Percentiles rank a stretch among this genome's conserved stretches.
These are phyloP conservation scores for Cichorium intybus DNA, from an alignment of 140 eudicot genomes.

Conservation along the genomic window DNA sequence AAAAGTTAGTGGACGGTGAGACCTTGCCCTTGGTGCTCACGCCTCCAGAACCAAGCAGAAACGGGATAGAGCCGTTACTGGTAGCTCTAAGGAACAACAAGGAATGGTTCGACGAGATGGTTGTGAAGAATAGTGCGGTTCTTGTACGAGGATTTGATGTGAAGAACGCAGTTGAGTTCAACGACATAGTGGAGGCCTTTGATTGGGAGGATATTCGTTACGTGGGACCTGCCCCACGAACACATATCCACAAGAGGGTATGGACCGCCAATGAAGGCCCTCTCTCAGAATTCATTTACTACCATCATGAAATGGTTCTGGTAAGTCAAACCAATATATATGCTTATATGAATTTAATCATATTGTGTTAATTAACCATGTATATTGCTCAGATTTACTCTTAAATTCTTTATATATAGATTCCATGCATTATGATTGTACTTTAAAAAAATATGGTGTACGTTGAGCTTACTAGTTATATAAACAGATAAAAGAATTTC, in stretches of 20 bases:
- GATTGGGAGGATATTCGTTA: slow-evolving; percentile 78
- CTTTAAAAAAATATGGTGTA: not conserved
- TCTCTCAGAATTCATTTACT: slow-evolving; percentile 67
- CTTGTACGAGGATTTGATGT: slow-evolving; percentile 65
- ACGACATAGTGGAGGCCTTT: slow-evolving; percentile 52
- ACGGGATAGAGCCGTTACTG: slow-evolving; percentile 37
- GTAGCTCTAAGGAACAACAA: slow-evolving; percentile 45
- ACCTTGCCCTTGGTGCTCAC: slow-evolving; percentile 68
- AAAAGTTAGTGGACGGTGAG: slow-evolving; percentile 64
- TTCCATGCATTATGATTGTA: not conserved
- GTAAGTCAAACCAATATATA: slow-evolving; percentile 31
- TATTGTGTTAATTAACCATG: not conserved
- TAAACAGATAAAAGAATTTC: slow-evolving; percentile 58
- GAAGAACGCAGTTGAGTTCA: slow-evolving; percentile 63
- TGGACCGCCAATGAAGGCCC: slow-evolving; percentile 92
- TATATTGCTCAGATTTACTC: too few relatives aligned
- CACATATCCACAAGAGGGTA: slow-evolving; percentile 59
- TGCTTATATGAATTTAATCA: too few relatives aligned
- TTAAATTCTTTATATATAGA: too few relatives aligned
- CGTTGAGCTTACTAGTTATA: not conserved
- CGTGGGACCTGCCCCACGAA: slow-evolving; percentile 88
- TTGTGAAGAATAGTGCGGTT: slow-evolving; percentile 69
- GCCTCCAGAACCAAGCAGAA: slow-evolving; percentile 40
- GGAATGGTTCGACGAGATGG: slow-evolving; percentile 72
- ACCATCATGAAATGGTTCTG: slow-evolving; percentile 86